Conservation (phyloP, 306 rosid species). For the Rosa chinensis region DNA sequence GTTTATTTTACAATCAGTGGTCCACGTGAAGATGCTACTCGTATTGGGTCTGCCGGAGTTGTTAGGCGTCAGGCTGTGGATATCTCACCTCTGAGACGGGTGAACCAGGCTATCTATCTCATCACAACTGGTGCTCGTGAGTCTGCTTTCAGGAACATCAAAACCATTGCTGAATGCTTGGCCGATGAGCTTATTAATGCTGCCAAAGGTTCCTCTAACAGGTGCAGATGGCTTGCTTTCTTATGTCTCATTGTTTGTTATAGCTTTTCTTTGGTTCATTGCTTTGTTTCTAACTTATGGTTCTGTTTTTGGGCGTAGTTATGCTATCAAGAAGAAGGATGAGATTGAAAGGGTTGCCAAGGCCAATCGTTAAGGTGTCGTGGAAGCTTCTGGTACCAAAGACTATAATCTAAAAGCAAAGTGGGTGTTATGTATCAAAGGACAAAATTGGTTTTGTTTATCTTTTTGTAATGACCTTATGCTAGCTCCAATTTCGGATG, state of each 20-base stretch:
- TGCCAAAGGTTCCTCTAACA: slow-evolving; percentile 58
- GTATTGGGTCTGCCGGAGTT: slow-evolving; percentile 60
- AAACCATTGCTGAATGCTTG: slow-evolving; percentile 51
- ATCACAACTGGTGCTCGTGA: slow-evolving; percentile 56
- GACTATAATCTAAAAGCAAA: not conserved
- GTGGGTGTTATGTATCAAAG: not conserved
- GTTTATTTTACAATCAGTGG: slow-evolving; percentile 33
- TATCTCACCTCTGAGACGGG: slow-evolving; percentile 52
- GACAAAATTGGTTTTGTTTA: not conserved
- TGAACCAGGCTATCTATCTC: slow-evolving; percentile 55
- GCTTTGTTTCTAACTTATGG: not conserved
- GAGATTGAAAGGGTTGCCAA: slow-evolving; percentile 58
- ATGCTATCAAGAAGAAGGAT: slow-evolving; percentile 58
- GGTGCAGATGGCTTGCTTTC: slow-evolving; percentile 15
- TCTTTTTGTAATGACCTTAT: not conserved
- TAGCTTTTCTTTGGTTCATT: not conserved
- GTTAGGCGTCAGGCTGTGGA: slow-evolving; percentile 61
- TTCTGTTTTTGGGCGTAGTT: slow-evolving; percentile 20
- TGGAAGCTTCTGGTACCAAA: too few species aligned
- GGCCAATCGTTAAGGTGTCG: slow-evolving; percentile 48
- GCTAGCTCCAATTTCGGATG: not conserved
- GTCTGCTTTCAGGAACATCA: slow-evolving; percentile 53
- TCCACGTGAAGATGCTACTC: slow-evolving; percentile 60
- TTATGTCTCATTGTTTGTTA: not conserved
- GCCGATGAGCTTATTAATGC: slow-evolving; percentile 60